Evolutionary conservation across 495 filamentous ascomycete genomes (phyloP).

Genomic region (Tuber melanosporum): DNA sequence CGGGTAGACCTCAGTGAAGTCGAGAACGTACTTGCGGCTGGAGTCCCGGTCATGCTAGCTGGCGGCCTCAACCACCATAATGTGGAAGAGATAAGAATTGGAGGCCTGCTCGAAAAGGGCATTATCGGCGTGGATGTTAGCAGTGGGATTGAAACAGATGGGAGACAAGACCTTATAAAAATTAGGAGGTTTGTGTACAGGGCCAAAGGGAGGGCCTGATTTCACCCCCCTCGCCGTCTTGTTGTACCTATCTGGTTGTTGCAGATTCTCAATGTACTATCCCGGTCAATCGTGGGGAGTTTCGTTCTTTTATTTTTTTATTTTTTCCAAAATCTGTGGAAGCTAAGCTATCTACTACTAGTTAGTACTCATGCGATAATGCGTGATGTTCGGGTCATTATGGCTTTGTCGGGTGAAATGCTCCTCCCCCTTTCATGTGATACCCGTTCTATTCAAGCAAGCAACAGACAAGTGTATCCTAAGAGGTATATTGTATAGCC

Average conservation of each 20-base stretch:
- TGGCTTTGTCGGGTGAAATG: not conserved
- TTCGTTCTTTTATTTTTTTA: not conserved
- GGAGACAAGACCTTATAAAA: slow-evolving; percentile 71
- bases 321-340: not conserved
- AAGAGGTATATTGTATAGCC: not conserved
- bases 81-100: slow-evolving; percentile 56
- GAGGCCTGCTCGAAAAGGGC: slow-evolving; percentile 44
- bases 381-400: not conserved
- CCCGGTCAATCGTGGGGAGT: not conserved
- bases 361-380: not conserved
- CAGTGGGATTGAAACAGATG: slow-evolving; percentile 82
- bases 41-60: slow-evolving; percentile 60
- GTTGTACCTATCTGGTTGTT: not conserved
- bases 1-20: slow-evolving; percentile 62
- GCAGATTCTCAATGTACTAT: not conserved
- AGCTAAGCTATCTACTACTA: not conserved
- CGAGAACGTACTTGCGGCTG: slow-evolving; percentile 52
- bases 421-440: not conserved
- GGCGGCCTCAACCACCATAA: slow-evolving; percentile 75
- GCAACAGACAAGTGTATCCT: not conserved
- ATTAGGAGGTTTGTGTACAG: slow-evolving; percentile 73
- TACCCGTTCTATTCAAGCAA: not conserved
- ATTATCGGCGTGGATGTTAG: slow-evolving; percentile 86
- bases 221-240: not conserved
- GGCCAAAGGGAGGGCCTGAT: slow-evolving; percentile 51